Percentiles rank a stretch among this genome's conserved stretches.
phyloP scores from a whole-genome alignment of 345 rosid species.

The Populus ilicifolia region DNA sequence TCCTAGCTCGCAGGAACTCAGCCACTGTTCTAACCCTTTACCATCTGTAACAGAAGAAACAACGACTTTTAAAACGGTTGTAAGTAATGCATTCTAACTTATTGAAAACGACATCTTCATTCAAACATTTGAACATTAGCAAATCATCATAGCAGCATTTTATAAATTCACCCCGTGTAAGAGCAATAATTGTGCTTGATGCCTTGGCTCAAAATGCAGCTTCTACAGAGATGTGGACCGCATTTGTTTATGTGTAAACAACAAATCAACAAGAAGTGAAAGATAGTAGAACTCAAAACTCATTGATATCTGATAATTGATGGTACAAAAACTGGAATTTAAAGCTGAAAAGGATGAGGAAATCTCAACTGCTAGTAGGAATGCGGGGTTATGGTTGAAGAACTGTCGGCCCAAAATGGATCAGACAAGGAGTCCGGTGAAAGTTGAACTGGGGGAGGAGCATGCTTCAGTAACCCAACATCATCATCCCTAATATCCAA shows the following conservation, averaged over 20 bases:
- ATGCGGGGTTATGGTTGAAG: slow-evolving; percentile 17
- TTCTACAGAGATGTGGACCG: not conserved
- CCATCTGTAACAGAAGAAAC: slow-evolving; percentile 1
- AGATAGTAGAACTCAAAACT: not conserved
- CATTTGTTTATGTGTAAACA: not conserved
- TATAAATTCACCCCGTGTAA: not conserved
- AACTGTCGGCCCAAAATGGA: slow-evolving; percentile 51
- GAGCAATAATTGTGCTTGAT: not conserved
- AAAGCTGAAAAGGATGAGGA: not conserved
- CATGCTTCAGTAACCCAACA: slow-evolving; percentile 41
- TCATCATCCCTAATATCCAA: slow-evolving; percentile 45
- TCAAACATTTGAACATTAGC: not conserved
- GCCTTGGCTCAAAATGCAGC: not conserved
- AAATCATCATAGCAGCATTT: not conserved
- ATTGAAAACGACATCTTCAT: too few relatives aligned
- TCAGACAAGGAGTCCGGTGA: slow-evolving; percentile 55
- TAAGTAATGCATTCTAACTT: too few relatives aligned
- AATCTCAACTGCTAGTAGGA: slow-evolving; percentile 28
- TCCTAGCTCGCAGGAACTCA: not conserved
- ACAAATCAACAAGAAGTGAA: not conserved
- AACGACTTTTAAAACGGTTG: too few relatives aligned
- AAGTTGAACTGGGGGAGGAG: slow-evolving; percentile 33
- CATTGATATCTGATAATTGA: not conserved
- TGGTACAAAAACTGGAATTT: not conserved
- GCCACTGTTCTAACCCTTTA: slow-evolving; percentile 1